Percentiles rank a stretch among this genome's conserved stretches.
phyloP scores from a whole-genome alignment of 78 protist species.

The Chrysochromulina parva region DNA sequence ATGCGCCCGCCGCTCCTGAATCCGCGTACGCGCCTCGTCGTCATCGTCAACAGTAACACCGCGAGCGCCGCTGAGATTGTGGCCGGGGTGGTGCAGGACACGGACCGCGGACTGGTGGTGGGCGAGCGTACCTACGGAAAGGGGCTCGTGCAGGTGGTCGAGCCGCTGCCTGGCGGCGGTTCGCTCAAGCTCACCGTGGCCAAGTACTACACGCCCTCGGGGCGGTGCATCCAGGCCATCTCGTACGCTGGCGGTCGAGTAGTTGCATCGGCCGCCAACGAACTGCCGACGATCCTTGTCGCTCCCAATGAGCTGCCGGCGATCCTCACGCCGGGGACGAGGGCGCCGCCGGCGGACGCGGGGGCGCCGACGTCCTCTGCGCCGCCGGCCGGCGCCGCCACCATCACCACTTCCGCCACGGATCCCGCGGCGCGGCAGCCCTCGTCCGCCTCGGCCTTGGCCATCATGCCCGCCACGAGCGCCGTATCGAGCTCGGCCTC shows the following conservation, averaged over 20 bases:
- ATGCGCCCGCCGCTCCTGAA: not conserved
- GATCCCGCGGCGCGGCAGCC: too few relatives aligned
- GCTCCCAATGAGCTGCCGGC: too few relatives aligned
- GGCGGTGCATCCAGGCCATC: conserved; percentile 34
- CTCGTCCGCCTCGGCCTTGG: too few relatives aligned
- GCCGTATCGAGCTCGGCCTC: too few relatives aligned
- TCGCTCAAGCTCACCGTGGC: conserved; percentile 30
- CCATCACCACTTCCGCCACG: too few relatives aligned
- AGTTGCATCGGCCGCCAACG: not conserved
- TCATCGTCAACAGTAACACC: conserved; percentile 35
- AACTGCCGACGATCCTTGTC: not conserved
- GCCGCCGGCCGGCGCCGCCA: not conserved
- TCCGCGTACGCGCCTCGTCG: not conserved
- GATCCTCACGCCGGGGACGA: too few relatives aligned
- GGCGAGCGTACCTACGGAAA: conserved; percentile 43
- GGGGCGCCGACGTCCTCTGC: not conserved
- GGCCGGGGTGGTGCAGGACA: conserved; percentile 31
- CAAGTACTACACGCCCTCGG: conserved; percentile 47
- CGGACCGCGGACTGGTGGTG: conserved; percentile 24
- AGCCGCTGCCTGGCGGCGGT: not conserved
- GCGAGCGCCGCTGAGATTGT: conserved; percentile 40
- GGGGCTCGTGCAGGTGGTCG: conserved; percentile 39
- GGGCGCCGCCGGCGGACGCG: not conserved
- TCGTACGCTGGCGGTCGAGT: conserved; percentile 18
- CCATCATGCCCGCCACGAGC: too few relatives aligned